Evolutionary conservation across 805 yeast genomes (phyloP).

Genomic region (Cyberlindnera sargentensis): DNA sequence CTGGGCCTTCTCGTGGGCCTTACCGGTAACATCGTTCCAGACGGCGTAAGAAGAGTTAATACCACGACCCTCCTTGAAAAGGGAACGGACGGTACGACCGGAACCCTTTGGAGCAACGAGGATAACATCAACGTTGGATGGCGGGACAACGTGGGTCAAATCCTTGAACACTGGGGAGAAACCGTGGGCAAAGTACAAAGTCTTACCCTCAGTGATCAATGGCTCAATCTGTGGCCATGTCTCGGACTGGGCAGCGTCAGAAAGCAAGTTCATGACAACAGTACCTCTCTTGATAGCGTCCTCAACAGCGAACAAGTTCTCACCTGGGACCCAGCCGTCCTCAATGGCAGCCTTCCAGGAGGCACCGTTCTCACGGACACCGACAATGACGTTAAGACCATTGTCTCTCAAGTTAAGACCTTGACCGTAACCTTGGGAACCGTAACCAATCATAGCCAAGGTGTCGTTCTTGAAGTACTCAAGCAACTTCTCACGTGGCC

Average conservation of each 20-base stretch:
- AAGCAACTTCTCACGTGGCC: constrained; percentile 96
- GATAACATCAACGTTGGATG: constrained; percentile 91
- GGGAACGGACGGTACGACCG: constrained; percentile 98
- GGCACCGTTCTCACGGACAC: constrained; percentile 98
- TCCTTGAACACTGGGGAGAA: constrained; percentile 99
- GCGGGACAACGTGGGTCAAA: constrained; percentile 93
- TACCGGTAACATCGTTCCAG: constrained; percentile 98
- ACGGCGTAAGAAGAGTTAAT: constrained; percentile 99
- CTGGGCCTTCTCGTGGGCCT: constrained; percentile 98
- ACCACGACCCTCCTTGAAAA: constrained; percentile 99
- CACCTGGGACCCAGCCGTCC: constrained; percentile 99
- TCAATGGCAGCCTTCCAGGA: constrained; percentile 99
- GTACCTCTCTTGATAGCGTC: constrained; percentile 94
- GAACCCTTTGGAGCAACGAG: constrained; percentile 99
- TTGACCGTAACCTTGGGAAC: constrained; percentile 99
- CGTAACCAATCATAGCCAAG: constrained; percentile 96
- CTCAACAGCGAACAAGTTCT: constrained; percentile 88
- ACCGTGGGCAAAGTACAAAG: constrained; percentile 98
- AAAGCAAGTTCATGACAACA: constrained; percentile 92
- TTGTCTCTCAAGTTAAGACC: constrained; percentile 99
- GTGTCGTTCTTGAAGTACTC: constrained; percentile 98
- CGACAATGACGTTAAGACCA: constrained; percentile 94
- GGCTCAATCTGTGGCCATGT: constrained; percentile 90
- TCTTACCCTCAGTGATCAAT: constrained; percentile 91
- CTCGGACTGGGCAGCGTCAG: constrained; percentile 99